Conservation (phyloP, 805 yeast genomes). For the Ogataea thermomethanolica region DNA sequence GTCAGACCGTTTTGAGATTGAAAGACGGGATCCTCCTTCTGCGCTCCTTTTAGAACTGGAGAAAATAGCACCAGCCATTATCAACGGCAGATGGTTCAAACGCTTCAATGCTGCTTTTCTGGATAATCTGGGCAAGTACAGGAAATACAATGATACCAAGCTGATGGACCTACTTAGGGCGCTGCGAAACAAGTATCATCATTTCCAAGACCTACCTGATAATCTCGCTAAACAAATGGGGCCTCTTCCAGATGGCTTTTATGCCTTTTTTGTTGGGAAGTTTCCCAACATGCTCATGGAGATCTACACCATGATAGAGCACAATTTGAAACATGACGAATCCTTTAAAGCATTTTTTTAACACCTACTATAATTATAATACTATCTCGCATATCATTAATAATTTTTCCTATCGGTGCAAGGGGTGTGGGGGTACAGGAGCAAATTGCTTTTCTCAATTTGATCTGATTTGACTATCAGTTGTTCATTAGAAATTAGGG, state of each 20-base stretch:
- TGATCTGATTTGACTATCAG: constrained; percentile 1
- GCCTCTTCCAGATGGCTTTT: constrained; percentile 81
- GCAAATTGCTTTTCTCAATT: constrained; percentile 1
- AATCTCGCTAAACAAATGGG: constrained; percentile 63
- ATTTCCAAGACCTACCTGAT: constrained; percentile 82
- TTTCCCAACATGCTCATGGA: constrained; percentile 81
- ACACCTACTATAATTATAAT: background rate
- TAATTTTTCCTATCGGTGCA: constrained; percentile 1
- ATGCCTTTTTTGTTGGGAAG: constrained; percentile 63
- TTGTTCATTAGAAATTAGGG: background rate
- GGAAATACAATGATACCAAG: constrained; percentile 78
- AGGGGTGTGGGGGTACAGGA: constrained; percentile 5
- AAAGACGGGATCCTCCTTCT: constrained; percentile 74
- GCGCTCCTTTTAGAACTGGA: constrained; percentile 53
- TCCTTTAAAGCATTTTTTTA: constrained; percentile 46
- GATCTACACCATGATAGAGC: constrained; percentile 59
- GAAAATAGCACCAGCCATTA: constrained; percentile 66
- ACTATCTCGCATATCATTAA: constrained; percentile 2
- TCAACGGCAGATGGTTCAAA: constrained; percentile 73
- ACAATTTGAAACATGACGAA: constrained; percentile 60
- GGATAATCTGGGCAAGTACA: constrained; percentile 82
- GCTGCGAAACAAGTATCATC: constrained; percentile 89
- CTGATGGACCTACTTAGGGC: constrained; percentile 87
- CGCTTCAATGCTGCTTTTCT: constrained; percentile 70
- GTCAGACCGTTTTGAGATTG: constrained; percentile 89